Evolutionary conservation across 2,329 filamentous ascomycete genomes (phyloP).

Genomic region (Colletotrichum sp.): DNA sequence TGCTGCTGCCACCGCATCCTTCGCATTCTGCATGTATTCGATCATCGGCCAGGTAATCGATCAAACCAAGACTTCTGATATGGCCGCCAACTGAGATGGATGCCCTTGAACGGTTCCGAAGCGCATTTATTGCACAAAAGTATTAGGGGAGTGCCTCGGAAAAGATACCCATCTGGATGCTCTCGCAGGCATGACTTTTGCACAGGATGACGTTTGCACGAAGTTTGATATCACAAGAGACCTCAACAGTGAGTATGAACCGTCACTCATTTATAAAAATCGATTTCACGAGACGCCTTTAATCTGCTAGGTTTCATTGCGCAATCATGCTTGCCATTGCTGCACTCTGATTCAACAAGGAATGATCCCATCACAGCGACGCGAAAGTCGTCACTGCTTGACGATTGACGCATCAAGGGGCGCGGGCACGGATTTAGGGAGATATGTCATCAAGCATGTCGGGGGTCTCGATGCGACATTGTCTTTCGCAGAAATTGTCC

Average conservation of each 20-base stretch:
- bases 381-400: no score
- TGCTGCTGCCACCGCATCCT: not conserved
- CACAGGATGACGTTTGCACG: no score
- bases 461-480: no score
- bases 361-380: no score
- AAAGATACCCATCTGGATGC: not conserved
- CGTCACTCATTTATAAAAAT: not conserved
- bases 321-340: no score
- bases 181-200: not conserved
- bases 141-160: not conserved
- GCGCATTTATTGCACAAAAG: not conserved
- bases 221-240: not conserved
- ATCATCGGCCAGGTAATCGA: not conserved
- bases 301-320: no score
- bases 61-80: not conserved
- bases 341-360: no score
- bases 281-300: not conserved
- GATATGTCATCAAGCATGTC: no score
- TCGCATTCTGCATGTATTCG: not conserved
- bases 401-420: no score
- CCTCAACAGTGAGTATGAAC: not conserved
- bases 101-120: not conserved
- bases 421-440: no score
- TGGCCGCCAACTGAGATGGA: not conserved
- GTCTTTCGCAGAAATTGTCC: no score